Base-by-base conservation (phyloP, 2,329 filamentous ascomycete species). In the Corynespora cassiicola region DNA sequence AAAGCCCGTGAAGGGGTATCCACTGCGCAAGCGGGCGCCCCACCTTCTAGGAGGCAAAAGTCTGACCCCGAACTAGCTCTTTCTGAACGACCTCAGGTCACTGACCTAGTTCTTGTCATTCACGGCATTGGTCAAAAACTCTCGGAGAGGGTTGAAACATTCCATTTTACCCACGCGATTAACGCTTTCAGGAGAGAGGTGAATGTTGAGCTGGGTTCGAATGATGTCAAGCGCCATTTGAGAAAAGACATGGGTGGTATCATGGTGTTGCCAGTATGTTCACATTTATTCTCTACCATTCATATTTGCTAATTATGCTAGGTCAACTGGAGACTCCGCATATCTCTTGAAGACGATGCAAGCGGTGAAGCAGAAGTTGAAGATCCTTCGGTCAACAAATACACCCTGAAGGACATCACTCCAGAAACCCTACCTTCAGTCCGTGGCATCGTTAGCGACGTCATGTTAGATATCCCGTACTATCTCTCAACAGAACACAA, bases 401-500 rank as follows among this genome's bases (percentile, higher is more conserved):
- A 82, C 60, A 76, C 76, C 0, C 75, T 99, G 10, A 87, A 91
- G 54, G 91, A 97, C 54, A 96, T 99, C 51, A 96, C 95, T 5
- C 91, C 90, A 1, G 81, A 85, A 26, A 94, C 89, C 0, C 88
- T 99, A 19, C 91, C 92, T 0, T 90, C 89, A 1, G 87, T 99
- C 7, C 85, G 94, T 29, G 89, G 87, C 60, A 84, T 99, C 63
- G 95, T 99, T 45, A 95, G 88, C 26, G 94, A 99, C 65, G 90
- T 99, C 55, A 96, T 99, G 90, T 86, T 97, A 32, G 94, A 99
- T 64, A 92, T 99, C 32, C 94, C 94, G 0, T 97, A 96, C 64
- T 99, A 97, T 71, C 85, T 99, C 71, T 97, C 92, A 0, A 88
- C 95, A 42, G 60, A 68, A 39, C 92, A 97, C 70, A 96, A 97